Evolutionary conservation across 2,329 filamentous ascomycete genomes (phyloP).

Genomic region (Hypoxylon sp.): DNA sequence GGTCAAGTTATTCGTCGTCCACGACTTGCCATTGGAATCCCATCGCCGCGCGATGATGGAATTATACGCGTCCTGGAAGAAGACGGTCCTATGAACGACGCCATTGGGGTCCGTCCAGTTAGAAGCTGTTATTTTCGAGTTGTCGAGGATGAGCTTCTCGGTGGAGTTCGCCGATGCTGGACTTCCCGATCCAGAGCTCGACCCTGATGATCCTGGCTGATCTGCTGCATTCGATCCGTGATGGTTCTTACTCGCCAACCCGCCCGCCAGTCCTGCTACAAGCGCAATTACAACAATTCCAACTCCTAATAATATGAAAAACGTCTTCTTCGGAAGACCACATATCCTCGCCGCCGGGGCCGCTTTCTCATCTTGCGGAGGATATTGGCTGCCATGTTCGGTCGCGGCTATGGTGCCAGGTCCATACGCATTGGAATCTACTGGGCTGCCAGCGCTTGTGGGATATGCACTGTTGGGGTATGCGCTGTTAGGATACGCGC

Average conservation of each 20-base stretch:
- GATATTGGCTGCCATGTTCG: slow-evolving; percentile 23
- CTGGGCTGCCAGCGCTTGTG: slow-evolving; percentile 26
- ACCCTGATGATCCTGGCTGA: slow-evolving; percentile 18
- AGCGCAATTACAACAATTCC: slow-evolving; percentile 35
- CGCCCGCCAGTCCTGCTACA: slow-evolving; percentile 37
- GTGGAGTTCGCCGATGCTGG: slow-evolving; percentile 26
- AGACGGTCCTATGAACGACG: slow-evolving; percentile 40
- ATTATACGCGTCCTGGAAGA: slow-evolving; percentile 48
- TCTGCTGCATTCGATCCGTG: not conserved
- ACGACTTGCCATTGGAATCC: slow-evolving; percentile 45
- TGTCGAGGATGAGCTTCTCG: slow-evolving; percentile 36
- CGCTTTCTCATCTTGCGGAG: slow-evolving; percentile 29
- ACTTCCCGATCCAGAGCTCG: slow-evolving; percentile 13
- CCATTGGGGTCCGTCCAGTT: slow-evolving; percentile 45
- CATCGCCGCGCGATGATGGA: slow-evolving; percentile 44
- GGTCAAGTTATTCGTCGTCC: slow-evolving; percentile 50
- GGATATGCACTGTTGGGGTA: slow-evolving; percentile 26
- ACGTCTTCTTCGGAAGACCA: slow-evolving; percentile 38
- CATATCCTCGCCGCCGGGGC: slow-evolving; percentile 42
- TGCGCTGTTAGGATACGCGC: slow-evolving; percentile 31
- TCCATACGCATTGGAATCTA: slow-evolving; percentile 31
- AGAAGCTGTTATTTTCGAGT: slow-evolving; percentile 44
- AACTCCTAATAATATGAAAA: slow-evolving; percentile 44
- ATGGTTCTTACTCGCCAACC: slow-evolving; percentile 32
- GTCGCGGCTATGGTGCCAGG: slow-evolving; percentile 11